Conservation (phyloP, 179 eudicot genomes). For the Corrigiola litoralis region DNA sequence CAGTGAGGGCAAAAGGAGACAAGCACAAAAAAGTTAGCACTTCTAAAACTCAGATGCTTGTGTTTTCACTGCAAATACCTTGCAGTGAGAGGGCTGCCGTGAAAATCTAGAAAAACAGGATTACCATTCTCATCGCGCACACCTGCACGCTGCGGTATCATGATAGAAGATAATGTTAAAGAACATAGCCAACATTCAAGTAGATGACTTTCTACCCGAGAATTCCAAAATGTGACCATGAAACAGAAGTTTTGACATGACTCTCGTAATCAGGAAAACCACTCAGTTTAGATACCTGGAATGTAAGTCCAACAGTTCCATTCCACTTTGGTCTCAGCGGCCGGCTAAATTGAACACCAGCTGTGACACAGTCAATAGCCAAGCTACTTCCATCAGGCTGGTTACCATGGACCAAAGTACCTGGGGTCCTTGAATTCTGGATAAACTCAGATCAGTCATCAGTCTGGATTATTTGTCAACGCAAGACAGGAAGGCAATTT, state of each 20-base stretch:
- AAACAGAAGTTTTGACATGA: too few species aligned
- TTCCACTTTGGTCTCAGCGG: conserved; percentile 97
- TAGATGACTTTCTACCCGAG: neutral
- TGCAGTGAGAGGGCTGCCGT: conserved; percentile 81
- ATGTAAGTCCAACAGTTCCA: conserved; percentile 88
- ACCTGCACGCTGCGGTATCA: conserved; percentile 68
- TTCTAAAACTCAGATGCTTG: neutral
- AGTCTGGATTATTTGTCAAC: neutral
- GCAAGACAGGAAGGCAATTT: neutral
- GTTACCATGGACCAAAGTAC: conserved; percentile 86
- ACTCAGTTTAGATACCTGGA: conserved; percentile 60
- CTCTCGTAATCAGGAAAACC: neutral
- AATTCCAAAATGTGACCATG: too few species aligned
- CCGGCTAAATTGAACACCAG: conserved; percentile 86
- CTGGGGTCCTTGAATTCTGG: conserved; percentile 95
- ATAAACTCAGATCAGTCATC: conserved; percentile 10
- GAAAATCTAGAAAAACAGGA: conserved; percentile 70
- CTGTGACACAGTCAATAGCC: conserved; percentile 79
- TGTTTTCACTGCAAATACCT: conserved; percentile 39
- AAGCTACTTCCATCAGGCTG: conserved; percentile 62
- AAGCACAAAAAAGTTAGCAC: neutral
- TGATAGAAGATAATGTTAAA: neutral
- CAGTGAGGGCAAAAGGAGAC: too few species aligned
- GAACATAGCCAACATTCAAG: neutral
- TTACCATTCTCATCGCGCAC: conserved; percentile 85